phyloP scores from a whole-genome alignment of 805 yeast genomes.

The Ogataea wickerhamii region DNA sequence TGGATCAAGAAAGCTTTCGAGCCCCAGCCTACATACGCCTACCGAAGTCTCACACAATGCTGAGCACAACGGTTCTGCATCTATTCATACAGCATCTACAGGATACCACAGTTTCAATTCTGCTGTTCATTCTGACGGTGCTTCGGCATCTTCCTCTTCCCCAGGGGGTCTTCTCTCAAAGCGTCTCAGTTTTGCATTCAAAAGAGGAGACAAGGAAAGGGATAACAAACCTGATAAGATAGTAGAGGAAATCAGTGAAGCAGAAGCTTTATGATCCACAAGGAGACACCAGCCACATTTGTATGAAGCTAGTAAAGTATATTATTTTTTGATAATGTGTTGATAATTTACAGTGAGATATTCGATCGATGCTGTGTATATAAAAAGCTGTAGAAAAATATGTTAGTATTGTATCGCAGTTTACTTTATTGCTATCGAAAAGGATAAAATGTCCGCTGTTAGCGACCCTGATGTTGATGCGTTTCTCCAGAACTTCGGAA shows the following conservation, averaged over 20 bases:
- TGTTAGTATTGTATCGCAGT: too few relatives aligned
- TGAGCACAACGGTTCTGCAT: not conserved
- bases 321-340: too few relatives aligned
- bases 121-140: conserved; percentile 5
- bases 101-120: not conserved
- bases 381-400: too few relatives aligned
- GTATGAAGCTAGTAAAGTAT: too few relatives aligned
- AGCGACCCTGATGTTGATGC: conserved; percentile 25
- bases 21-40: not conserved
- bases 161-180: conserved; percentile 21
- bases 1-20: conserved; percentile 21
- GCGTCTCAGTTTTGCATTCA: conserved; percentile 31
- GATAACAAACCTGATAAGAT: conserved; percentile 18
- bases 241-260: conserved; percentile 18
- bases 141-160: conserved; percentile 14
- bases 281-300: too few relatives aligned
- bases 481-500: conserved; percentile 23
- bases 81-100: not conserved
- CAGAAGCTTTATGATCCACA: too few relatives aligned
- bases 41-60: conserved; percentile 9
- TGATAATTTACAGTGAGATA: too few relatives aligned
- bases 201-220: conserved; percentile 28
- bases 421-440: too few relatives aligned
- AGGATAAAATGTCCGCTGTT: conserved; percentile 10
- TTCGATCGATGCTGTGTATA: too few relatives aligned